Evolutionary conservation across 345 rosid genomes (phyloP).

Genomic region (Ceriops zippeliana): DNA sequence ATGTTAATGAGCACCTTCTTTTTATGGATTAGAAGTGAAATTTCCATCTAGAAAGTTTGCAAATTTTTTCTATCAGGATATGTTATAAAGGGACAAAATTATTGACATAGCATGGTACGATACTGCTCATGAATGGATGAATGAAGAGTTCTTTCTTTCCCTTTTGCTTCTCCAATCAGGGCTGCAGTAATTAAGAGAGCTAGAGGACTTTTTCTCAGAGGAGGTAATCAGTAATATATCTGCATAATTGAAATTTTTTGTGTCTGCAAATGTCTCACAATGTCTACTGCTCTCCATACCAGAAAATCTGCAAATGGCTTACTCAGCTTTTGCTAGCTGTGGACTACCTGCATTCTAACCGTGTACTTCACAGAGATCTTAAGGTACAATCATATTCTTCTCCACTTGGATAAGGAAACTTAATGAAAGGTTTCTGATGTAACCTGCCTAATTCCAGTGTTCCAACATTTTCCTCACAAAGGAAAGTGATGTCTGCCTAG

Average conservation of each 20-base stretch:
- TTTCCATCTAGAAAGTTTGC: neutral
- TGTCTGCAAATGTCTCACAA: neutral
- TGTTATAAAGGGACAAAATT: neutral
- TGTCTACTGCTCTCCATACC: constrained; percentile 19
- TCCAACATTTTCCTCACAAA: constrained; percentile 88
- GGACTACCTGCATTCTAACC: constrained; percentile 90
- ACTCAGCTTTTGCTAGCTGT: constrained; percentile 89
- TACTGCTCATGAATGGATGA: neutral
- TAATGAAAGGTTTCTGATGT: constrained; percentile 22
- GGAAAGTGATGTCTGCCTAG: constrained; percentile 78
- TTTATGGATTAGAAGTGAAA: neutral
- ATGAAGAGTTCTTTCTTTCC: constrained; percentile 6
- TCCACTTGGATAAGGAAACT: constrained; percentile 4
- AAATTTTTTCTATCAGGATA: neutral
- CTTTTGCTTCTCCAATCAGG: constrained; percentile 37
- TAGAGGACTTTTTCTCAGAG: constrained; percentile 74
- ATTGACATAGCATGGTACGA: neutral
- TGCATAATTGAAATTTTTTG: neutral
- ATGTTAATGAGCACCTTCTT: no score
- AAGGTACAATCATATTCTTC: constrained; percentile 46
- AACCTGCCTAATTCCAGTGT: constrained; percentile 54
- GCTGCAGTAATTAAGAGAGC: constrained; percentile 78
- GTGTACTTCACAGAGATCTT: constrained; percentile 93
- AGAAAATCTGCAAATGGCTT: constrained; percentile 96
- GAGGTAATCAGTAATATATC: constrained; percentile 51